A percentile compares a stretch with the other conserved stretches of the same genome.
phyloP scores from a whole-genome alignment of 306 rosid genomes.

The Begonia fuchsioides region DNA sequence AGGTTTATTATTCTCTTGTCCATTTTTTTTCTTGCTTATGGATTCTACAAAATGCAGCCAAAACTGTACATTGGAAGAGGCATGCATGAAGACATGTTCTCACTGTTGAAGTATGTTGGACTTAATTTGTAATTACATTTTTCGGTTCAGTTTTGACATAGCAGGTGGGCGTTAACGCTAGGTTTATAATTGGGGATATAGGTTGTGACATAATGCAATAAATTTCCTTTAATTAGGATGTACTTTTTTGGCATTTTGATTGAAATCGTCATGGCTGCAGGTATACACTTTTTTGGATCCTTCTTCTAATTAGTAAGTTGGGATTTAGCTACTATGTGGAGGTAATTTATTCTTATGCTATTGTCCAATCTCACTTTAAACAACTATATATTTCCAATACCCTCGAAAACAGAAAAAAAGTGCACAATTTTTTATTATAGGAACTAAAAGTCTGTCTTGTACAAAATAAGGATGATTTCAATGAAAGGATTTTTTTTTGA shows the following conservation, averaged over 20 bases:
- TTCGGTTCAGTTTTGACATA: constrained; percentile 6
- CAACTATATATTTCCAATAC: no score
- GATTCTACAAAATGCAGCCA: constrained; percentile 55
- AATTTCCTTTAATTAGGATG: not conserved
- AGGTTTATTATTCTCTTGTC: constrained; percentile 1
- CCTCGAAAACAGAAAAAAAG: no score
- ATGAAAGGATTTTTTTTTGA: no score
- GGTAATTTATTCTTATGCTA: constrained; percentile 29
- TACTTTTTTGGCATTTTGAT: not conserved
- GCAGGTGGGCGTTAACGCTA: not conserved
- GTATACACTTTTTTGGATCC: constrained; percentile 85
- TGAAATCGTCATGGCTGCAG: constrained; percentile 31
- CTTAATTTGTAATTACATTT: not conserved
- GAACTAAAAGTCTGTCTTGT: no score
- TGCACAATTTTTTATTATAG: no score
- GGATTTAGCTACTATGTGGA: constrained; percentile 97
- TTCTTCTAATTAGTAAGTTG: constrained; percentile 83
- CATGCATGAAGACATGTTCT: constrained; percentile 69
- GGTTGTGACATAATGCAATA: not conserved
- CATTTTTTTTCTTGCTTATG: constrained; percentile 6
- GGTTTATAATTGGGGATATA: no score
- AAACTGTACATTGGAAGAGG: constrained; percentile 84
- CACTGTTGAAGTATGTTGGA: constrained; percentile 57
- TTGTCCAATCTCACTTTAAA: not conserved
- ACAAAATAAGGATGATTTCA: no score